These are phyloP conservation scores for Podochytrium sp. DNA, from an alignment of 192 early-diverging fungal genomes.

Conservation along the genomic window DNA sequence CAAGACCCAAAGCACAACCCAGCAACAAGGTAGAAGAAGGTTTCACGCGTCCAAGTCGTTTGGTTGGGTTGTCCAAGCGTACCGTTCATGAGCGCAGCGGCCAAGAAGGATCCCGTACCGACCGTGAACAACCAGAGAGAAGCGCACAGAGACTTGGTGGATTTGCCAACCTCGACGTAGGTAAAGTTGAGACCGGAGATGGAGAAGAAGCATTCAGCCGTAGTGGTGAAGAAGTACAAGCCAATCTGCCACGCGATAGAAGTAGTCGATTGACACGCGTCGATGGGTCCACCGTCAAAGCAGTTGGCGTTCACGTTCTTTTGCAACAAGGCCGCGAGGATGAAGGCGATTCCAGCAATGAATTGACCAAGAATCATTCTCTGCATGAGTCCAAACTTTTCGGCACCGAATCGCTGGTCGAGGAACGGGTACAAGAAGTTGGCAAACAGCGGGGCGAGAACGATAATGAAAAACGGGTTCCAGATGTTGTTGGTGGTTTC, in stretches of 20 bases:
- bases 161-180: constrained; percentile 64
- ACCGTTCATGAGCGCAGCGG: not conserved
- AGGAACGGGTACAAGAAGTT: constrained; percentile 58
- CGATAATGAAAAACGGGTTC: constrained; percentile 55
- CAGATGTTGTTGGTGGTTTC: constrained; percentile 38
- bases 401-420: constrained; percentile 36
- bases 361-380: constrained; percentile 63
- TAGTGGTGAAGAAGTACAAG: constrained; percentile 56
- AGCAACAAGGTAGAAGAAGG: constrained; percentile 39
- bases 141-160: constrained; percentile 55
- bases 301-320: constrained; percentile 38
- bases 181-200: constrained; percentile 66
- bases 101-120: constrained; percentile 43
- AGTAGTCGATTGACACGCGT: not conserved
- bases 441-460: constrained; percentile 59
- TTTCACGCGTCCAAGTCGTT: constrained; percentile 4
- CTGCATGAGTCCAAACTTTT: constrained; percentile 47
- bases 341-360: constrained; percentile 52
- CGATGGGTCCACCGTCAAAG: constrained; percentile 7
- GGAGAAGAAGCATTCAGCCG: constrained; percentile 61
- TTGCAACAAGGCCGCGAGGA: constrained; percentile 41
- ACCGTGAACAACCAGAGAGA: constrained; percentile 61
- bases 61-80: constrained; percentile 14
- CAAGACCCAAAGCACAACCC: constrained; percentile 40
- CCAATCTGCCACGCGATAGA: not conserved